phyloP scores from a whole-genome alignment of 1,284 basidiomycete species.

The Schizophyllum commune region DNA sequence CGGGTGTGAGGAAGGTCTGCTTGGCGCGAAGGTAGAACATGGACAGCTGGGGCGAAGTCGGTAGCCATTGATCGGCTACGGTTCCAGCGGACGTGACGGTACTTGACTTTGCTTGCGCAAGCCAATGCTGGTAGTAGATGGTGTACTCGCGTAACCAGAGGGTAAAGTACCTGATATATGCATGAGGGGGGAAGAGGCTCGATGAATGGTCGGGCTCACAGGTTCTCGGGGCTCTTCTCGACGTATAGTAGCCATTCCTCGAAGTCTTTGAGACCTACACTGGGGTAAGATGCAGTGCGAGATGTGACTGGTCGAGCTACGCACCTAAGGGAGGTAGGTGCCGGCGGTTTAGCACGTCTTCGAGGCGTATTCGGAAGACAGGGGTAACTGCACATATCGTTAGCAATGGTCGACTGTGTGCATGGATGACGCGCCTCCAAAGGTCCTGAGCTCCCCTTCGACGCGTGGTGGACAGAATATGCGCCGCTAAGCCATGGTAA shows the following conservation, averaged over 20 bases:
- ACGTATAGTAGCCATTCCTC: constrained; percentile 74
- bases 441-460: neutral
- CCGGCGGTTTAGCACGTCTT: constrained; percentile 45
- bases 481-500: neutral
- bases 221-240: constrained; percentile 60
- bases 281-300: neutral
- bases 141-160: constrained; percentile 69
- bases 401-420: neutral
- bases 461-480: neutral
- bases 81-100: constrained; percentile 23
- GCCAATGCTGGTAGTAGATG: constrained; percentile 52
- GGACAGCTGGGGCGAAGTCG: constrained; percentile 47
- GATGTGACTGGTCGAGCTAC: neutral
- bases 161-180: constrained; percentile 50
- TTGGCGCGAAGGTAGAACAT: constrained; percentile 71
- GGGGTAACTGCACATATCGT: constrained; percentile 26
- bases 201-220: constrained; percentile 32
- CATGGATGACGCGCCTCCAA: neutral
- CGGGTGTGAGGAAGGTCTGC: constrained; percentile 67
- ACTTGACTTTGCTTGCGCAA: constrained; percentile 32
- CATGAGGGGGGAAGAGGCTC: constrained; percentile 2
- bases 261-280: constrained; percentile 61
- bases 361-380: constrained; percentile 38
- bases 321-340: constrained; percentile 40
- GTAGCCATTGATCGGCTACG: constrained; percentile 27